Conservation (phyloP, 257 asterid genomes). For the Ehretia macrophylla region DNA sequence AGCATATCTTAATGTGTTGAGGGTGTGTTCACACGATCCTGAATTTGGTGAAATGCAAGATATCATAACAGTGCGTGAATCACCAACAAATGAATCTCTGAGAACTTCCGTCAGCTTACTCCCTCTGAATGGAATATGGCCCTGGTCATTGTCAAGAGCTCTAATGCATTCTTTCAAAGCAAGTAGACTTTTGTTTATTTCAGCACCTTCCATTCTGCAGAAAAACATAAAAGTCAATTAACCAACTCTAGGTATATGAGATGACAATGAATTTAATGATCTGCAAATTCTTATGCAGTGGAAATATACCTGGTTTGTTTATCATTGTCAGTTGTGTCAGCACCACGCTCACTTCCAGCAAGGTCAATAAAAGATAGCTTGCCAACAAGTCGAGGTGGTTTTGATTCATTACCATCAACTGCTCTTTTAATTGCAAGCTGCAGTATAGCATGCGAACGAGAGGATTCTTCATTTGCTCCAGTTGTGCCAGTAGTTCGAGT, state of each 20-base stretch:
- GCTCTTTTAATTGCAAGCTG: slow-evolving; percentile 33
- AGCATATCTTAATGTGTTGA: slow-evolving; percentile 36
- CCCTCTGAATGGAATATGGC: slow-evolving; percentile 36
- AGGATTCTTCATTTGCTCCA: slow-evolving; percentile 40
- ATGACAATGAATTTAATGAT: not conserved
- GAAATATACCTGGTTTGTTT: slow-evolving; percentile 28
- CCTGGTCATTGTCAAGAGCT: slow-evolving; percentile 32
- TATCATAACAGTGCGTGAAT: slow-evolving; percentile 38
- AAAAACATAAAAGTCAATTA: not conserved
- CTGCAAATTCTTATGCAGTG: not conserved
- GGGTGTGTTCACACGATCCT: slow-evolving; percentile 35
- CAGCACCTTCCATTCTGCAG: slow-evolving; percentile 38
- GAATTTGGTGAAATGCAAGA: slow-evolving; percentile 37
- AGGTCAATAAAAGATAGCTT: slow-evolving; percentile 42
- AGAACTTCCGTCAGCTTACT: slow-evolving; percentile 37
- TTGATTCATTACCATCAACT: slow-evolving; percentile 27
- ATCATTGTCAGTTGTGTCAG: slow-evolving; percentile 40
- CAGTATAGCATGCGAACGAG: slow-evolving; percentile 42
- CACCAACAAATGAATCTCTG: slow-evolving; percentile 36
- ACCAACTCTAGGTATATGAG: not conserved
- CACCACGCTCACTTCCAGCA: slow-evolving; percentile 47
- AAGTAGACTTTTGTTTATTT: slow-evolving; percentile 28
- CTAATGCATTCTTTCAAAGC: slow-evolving; percentile 33
- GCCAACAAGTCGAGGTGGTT: slow-evolving; percentile 32
- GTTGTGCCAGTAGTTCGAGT: slow-evolving; percentile 39